Percentiles rank a stretch among this genome's conserved stretches.
These are phyloP conservation scores for Huntiella abstrusa DNA, from an alignment of 2,329 filamentous ascomycete species.

Conservation along the genomic window DNA sequence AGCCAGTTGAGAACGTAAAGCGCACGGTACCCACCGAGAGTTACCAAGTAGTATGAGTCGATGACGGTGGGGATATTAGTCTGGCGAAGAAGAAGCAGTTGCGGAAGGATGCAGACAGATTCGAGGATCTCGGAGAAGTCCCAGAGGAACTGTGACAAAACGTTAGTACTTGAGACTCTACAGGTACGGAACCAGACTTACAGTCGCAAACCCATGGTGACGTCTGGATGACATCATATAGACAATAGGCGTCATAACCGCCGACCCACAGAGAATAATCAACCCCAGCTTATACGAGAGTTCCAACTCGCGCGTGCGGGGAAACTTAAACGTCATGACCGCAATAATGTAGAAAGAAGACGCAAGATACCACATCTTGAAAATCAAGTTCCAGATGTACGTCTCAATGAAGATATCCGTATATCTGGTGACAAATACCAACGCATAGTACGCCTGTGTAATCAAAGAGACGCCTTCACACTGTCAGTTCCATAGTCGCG, in stretches of 20 bases:
- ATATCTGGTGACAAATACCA: conserved; percentile 76
- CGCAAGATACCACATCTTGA: conserved; percentile 78
- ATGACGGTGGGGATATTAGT: conserved; percentile 93
- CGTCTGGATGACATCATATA: conserved; percentile 7
- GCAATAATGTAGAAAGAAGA: conserved; percentile 74
- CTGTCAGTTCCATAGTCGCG: background rate
- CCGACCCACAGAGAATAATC: conserved; percentile 43
- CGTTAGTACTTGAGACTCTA: background rate
- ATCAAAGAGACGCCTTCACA: conserved; percentile 68
- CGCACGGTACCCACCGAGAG: conserved; percentile 70
- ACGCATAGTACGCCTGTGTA: conserved; percentile 69
- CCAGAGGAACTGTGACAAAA: conserved; percentile 47
- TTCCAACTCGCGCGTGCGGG: conserved; percentile 76
- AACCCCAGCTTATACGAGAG: conserved; percentile 83
- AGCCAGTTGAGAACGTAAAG: conserved; percentile 93
- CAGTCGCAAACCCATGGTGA: conserved; percentile 23
- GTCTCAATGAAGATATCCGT: conserved; percentile 53
- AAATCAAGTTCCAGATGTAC: conserved; percentile 50
- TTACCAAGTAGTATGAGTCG: conserved; percentile 85
- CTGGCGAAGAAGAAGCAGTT: conserved; percentile 77
- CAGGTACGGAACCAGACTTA: conserved; percentile 18
- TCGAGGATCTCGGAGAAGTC: conserved; percentile 83
- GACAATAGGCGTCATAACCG: conserved; percentile 51
- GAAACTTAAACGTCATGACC: conserved; percentile 71
- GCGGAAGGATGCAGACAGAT: conserved; percentile 74